Percentiles rank a stretch among this genome's conserved stretches.
Conservation (phyloP, 768 basidiomycete genomes). For the Mycena vulgaris region DNA sequence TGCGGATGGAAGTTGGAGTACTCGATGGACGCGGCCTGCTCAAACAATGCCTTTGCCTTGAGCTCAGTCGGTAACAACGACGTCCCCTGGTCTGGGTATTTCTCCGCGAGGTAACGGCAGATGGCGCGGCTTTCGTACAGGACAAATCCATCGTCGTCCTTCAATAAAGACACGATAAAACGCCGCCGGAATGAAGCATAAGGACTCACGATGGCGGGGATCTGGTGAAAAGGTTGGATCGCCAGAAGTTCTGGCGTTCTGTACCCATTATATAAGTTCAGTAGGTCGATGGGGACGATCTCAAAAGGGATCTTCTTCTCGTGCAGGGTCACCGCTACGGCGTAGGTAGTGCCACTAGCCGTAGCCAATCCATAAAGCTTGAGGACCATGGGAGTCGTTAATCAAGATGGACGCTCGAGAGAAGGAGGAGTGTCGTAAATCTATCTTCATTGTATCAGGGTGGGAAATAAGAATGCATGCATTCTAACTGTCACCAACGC, state of each 20-base stretch:
- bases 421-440: no score
- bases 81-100: conserved; percentile 65
- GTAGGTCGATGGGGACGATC: conserved; percentile 59
- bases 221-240: conserved; percentile 76
- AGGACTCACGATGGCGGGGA: conserved; percentile 66
- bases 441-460: no score
- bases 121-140: no score
- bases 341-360: conserved; percentile 68
- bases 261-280: conserved; percentile 60
- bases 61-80: conserved; percentile 65
- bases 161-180: neutral
- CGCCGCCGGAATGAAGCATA: neutral
- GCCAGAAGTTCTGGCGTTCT: conserved; percentile 59
- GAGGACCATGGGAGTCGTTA: conserved; percentile 62
- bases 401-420: no score
- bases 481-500: conserved; percentile 3
- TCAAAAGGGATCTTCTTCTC: conserved; percentile 74
- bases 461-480: conserved; percentile 5
- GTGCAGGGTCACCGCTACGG: conserved; percentile 61
- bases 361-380: conserved; percentile 55
- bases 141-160: conserved; percentile 77
- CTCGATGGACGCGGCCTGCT: conserved; percentile 69
- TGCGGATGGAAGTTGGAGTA: conserved; percentile 57
- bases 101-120: no score
- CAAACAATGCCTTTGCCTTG: conserved; percentile 59